Percentiles rank a stretch among this genome's conserved stretches.
These are phyloP conservation scores for Bocquillonia castaneifolia DNA, from an alignment of 441 rosid species.

Conservation along the genomic window DNA sequence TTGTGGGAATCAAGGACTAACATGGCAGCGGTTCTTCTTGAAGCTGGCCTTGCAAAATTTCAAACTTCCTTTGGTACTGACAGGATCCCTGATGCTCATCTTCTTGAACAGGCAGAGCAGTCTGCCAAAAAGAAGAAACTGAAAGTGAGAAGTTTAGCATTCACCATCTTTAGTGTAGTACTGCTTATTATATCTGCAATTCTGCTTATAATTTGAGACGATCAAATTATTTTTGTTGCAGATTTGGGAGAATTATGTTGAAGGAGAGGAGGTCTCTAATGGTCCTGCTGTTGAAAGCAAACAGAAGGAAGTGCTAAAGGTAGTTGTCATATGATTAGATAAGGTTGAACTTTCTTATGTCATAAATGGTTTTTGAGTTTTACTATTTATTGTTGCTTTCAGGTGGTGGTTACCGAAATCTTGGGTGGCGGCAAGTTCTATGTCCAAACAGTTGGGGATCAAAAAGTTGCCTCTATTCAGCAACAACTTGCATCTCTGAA, in stretches of 20 bases:
- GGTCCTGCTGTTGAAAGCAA: constrained; percentile 63
- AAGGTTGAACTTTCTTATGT: neutral
- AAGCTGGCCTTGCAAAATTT: constrained; percentile 89
- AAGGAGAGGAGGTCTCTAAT: constrained; percentile 82
- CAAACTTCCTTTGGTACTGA: constrained; percentile 83
- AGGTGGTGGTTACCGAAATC: constrained; percentile 91
- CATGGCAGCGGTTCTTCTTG: constrained; percentile 63
- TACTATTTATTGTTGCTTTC: constrained; percentile 17
- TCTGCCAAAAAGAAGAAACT: constrained; percentile 82
- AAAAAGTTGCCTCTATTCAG: constrained; percentile 70
- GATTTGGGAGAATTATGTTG: constrained; percentile 97
- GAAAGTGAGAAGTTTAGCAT: constrained; percentile 47
- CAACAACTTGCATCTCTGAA: constrained; percentile 75
- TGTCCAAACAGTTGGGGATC: constrained; percentile 80
- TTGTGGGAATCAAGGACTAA: constrained; percentile 86
- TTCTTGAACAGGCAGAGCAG: constrained; percentile 81
- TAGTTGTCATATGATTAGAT: constrained; percentile 24
- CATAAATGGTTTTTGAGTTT: constrained; percentile 3
- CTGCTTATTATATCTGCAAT: constrained; percentile 9
- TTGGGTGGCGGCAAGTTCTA: constrained; percentile 83
- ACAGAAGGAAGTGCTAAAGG: constrained; percentile 89
- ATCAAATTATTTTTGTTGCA: constrained; percentile 26
- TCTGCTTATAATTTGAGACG: neutral
- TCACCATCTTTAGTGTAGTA: neutral
- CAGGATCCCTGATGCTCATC: constrained; percentile 71